Conservation (phyloP, 2,329 filamentous ascomycete genomes). For the Exophiala viscosa region DNA sequence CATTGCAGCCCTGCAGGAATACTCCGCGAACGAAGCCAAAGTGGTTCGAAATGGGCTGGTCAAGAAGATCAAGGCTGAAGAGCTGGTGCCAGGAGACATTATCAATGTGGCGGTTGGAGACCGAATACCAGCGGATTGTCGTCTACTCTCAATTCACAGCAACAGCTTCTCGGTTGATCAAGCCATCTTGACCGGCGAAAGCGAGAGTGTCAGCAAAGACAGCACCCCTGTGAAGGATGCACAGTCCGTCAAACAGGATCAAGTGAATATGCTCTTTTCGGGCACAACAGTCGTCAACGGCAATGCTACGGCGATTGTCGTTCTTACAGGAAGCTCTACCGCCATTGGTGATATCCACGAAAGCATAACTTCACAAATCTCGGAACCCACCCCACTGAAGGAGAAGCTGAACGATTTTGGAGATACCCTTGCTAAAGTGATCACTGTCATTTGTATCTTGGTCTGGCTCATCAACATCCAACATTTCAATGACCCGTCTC, state of each 20-base stretch:
- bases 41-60: slow-evolving; percentile 81
- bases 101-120: slow-evolving; percentile 85
- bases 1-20: slow-evolving; percentile 96
- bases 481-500: slow-evolving; percentile 91
- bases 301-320: slow-evolving; percentile 85
- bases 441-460: slow-evolving; percentile 90
- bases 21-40: slow-evolving; percentile 96
- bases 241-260: slow-evolving; percentile 92
- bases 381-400: slow-evolving; percentile 92
- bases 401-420: slow-evolving; percentile 99
- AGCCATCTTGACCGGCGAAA: slow-evolving; percentile 94
- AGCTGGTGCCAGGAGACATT: slow-evolving; percentile 91
- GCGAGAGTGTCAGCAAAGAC: slow-evolving; percentile 92
- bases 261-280: slow-evolving; percentile 96
- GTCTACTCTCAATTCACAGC: slow-evolving; percentile 84
- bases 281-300: slow-evolving; percentile 96
- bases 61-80: slow-evolving; percentile 86
- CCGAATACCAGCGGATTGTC: slow-evolving; percentile 90
- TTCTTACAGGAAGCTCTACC: slow-evolving; percentile 81
- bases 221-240: slow-evolving; percentile 65
- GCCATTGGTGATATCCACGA: slow-evolving; percentile 99
- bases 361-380: slow-evolving; percentile 97
- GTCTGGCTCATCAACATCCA: slow-evolving; percentile 99
- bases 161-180: slow-evolving; percentile 97
- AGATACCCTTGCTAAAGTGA: slow-evolving; percentile 93